phyloP scores from a whole-genome alignment of 345 rosid genomes.

The Hibiscus mutabilis region DNA sequence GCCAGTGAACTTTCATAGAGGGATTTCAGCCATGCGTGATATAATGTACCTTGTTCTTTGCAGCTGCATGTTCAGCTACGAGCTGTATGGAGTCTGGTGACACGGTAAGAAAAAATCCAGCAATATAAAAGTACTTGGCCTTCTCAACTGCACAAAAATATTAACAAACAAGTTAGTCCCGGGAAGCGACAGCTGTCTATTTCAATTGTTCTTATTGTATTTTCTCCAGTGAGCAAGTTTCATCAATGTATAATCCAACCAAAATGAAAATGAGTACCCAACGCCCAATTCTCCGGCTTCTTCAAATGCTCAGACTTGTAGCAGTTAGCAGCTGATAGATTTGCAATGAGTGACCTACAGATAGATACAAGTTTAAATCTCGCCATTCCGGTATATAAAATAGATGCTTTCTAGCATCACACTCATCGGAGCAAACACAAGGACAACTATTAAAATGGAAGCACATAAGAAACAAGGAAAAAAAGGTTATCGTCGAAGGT shows the following conservation, averaged over 20 bases:
- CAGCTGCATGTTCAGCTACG: slow-evolving; percentile 90
- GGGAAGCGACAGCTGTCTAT: neutral
- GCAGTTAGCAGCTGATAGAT: slow-evolving; percentile 91
- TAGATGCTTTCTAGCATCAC: neutral
- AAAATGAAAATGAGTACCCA: slow-evolving; percentile 38
- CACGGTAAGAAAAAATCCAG: slow-evolving; percentile 95
- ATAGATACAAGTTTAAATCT: neutral
- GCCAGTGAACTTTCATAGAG: neutral
- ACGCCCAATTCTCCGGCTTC: slow-evolving; percentile 87
- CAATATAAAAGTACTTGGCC: slow-evolving; percentile 82
- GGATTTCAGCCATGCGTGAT: neutral
- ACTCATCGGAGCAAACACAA: neutral
- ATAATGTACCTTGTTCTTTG: slow-evolving; percentile 67
- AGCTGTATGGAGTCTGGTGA: slow-evolving; percentile 86
- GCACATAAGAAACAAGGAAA: neutral
- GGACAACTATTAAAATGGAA: neutral
- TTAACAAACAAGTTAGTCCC: neutral
- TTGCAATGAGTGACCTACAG: slow-evolving; percentile 72
- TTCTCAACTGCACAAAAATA: slow-evolving; percentile 58
- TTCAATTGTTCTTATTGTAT: neutral
- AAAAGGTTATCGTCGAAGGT: neutral
- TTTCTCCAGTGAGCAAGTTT: neutral
- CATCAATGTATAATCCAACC: neutral
- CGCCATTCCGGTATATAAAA: neutral
- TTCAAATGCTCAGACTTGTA: slow-evolving; percentile 88